These are phyloP conservation scores for Telopea speciosissima DNA, from an alignment of 177 flowering plant species.

Conservation along the genomic window DNA sequence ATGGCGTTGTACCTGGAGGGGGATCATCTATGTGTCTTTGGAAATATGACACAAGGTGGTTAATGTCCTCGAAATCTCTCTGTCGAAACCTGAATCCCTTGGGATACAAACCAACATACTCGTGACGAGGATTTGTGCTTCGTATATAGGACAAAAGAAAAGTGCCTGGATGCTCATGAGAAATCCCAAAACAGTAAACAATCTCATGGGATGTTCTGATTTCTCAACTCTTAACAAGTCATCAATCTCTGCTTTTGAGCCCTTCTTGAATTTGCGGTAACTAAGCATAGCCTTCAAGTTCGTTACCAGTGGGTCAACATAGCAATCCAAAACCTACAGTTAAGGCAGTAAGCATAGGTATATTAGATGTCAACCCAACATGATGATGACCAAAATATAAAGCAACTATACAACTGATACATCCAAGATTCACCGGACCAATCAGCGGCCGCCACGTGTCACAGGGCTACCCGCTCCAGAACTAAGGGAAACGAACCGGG, in stretches of 20 bases:
- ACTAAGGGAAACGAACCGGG: too few species aligned
- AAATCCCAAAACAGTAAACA: conserved; percentile 87
- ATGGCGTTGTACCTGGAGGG: conserved; percentile 46
- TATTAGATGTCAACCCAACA: neutral
- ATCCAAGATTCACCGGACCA: too few species aligned
- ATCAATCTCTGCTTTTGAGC: conserved; percentile 85
- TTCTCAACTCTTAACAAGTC: conserved; percentile 77
- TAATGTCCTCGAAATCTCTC: conserved; percentile 77
- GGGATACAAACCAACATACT: conserved; percentile 78
- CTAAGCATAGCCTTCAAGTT: conserved; percentile 79
- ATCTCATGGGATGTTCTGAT: conserved; percentile 67
- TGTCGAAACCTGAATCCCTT: conserved; percentile 88
- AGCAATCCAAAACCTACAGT: conserved; percentile 85
- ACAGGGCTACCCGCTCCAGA: too few species aligned
- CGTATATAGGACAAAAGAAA: conserved; percentile 80
- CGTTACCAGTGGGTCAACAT: conserved; percentile 86
- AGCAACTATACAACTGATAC: too few species aligned
- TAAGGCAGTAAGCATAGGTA: neutral
- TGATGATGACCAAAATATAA: neutral
- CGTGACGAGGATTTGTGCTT: conserved; percentile 87
- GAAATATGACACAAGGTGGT: conserved; percentile 81
- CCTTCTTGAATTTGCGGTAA: conserved; percentile 79
- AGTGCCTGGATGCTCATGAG: conserved; percentile 95
- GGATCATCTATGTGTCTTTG: conserved; percentile 90
- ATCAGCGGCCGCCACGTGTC: too few species aligned